Evolutionary conservation across 495 filamentous ascomycete species (phyloP), one percentile per base, ranked within the genome.

Genomic region (Trichoderma parareesei): DNA sequence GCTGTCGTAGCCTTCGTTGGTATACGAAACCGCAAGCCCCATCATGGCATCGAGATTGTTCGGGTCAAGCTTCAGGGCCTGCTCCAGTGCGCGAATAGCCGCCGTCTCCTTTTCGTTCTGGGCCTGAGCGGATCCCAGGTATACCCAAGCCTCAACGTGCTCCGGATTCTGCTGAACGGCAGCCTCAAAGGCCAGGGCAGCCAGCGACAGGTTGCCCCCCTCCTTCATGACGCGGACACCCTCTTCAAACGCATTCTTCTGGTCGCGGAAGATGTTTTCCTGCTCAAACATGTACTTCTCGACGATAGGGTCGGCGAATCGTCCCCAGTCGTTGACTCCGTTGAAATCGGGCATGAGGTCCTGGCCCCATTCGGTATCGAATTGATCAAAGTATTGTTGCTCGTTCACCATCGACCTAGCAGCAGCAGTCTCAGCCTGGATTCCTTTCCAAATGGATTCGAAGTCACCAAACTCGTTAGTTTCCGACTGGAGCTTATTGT

Each of bases 91-190:
- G n/a, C 94, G 88, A 68, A 98, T 97, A n/a, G 95, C 95, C 5
- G 94, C 94, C 4, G 91, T 84, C 72, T 98, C 94, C 76, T 98
- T 98, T 72, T 98, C 94, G 75, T 98, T 98, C 75, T 97, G 94
- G 5, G 95, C 95, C 76, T 98, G 94, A 38, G 92, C 89, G 62
- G 85, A 84, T 67, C 94, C 95, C 46, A 98, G 85, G 71, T 91
- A 87, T 10, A 90, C 89, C 94, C 95, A 98, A 0, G 94, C 94
- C 37, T 93, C 90, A 42, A 93, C 84, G 75, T 97, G 93, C 60
- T 89, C 79, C 0, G 91, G 84, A 66, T 96, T 85, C 76, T 91
- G 91, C 73, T 97, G 92, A 2, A 92, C 91, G 1, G 94, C 95
- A 18, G 94, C 91, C 76, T 98, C 94, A 68, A 98, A 98, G n/a